Conservation (phyloP, 2,329 filamentous ascomycete genomes). For the Colletotrichum orbiculare region DNA sequence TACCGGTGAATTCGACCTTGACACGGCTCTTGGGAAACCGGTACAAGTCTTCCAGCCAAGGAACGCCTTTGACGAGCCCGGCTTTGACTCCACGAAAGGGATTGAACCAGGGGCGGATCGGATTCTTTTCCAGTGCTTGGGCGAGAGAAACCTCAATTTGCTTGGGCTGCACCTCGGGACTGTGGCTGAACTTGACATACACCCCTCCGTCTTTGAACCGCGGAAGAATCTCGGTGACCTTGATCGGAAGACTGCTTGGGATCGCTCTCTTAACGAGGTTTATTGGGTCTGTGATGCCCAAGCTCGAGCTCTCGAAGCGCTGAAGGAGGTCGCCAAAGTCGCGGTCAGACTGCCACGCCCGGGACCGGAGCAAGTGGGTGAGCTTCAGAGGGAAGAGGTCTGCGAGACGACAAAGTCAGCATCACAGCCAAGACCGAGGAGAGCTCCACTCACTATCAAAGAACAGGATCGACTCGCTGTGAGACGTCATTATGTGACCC, state of each 20-base stretch:
- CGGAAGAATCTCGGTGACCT: constrained; percentile 84
- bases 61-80: constrained; percentile 81
- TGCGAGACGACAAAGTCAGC: constrained; percentile 46
- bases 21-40: constrained; percentile 81
- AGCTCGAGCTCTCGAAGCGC: constrained; percentile 61
- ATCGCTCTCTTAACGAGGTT: constrained; percentile 70
- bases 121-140: constrained; percentile 72
- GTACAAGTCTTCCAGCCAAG: constrained; percentile 94
- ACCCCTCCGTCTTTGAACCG: constrained; percentile 91
- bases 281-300: constrained; percentile 64
- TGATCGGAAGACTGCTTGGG: constrained; percentile 70
- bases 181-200: constrained; percentile 84
- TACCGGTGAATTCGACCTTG: constrained; percentile 85
- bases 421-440: neutral
- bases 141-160: constrained; percentile 64
- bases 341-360: constrained; percentile 59
- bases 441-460: constrained; percentile 76
- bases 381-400: constrained; percentile 88
- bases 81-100: constrained; percentile 79
- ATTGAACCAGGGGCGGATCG: constrained; percentile 90
- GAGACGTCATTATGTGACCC: constrained; percentile 82
- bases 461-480: constrained; percentile 87
- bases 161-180: constrained; percentile 50
- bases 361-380: constrained; percentile 53
- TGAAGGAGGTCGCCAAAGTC: constrained; percentile 63